Percentiles rank a stretch among this genome's conserved stretches.
Conservation (phyloP, 345 rosid species). For the Crucihimalaya himalaica region DNA sequence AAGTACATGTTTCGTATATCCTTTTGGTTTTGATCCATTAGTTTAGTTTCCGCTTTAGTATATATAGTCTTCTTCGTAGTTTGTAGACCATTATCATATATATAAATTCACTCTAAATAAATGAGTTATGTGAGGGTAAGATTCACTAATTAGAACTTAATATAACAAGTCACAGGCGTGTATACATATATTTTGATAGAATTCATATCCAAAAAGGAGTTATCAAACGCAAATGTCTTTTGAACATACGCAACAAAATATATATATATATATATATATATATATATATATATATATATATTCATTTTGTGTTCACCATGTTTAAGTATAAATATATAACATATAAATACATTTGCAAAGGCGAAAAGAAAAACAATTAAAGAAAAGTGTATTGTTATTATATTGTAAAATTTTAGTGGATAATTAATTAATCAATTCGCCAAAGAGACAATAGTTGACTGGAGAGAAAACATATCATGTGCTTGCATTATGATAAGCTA, state of each 20-base stretch:
- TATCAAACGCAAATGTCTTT: neutral
- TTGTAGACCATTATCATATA: neutral
- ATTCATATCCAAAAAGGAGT: neutral
- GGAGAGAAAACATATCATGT: conserved; percentile 43
- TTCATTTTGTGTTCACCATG: neutral
- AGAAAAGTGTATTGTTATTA: conserved; percentile 18
- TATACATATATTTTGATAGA: neutral
- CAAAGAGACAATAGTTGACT: conserved; percentile 43
- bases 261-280: too few relatives aligned
- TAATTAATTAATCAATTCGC: conserved; percentile 36
- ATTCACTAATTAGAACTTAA: neutral
- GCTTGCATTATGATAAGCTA: conserved; percentile 45
- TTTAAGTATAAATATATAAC: neutral
- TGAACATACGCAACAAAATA: neutral
- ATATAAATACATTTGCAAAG: neutral
- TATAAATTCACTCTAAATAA: neutral
- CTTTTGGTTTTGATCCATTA: neutral
- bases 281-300: too few relatives aligned
- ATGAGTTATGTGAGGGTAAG: neutral
- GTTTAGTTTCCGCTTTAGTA: neutral
- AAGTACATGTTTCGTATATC: conserved; percentile 5
- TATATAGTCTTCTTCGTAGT: neutral
- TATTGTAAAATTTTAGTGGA: conserved; percentile 21
- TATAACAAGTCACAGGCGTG: neutral
- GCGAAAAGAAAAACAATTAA: neutral